These are phyloP conservation scores for Porogramme epimiltina DNA, from an alignment of 1,284 basidiomycete genomes.

Conservation along the genomic window DNA sequence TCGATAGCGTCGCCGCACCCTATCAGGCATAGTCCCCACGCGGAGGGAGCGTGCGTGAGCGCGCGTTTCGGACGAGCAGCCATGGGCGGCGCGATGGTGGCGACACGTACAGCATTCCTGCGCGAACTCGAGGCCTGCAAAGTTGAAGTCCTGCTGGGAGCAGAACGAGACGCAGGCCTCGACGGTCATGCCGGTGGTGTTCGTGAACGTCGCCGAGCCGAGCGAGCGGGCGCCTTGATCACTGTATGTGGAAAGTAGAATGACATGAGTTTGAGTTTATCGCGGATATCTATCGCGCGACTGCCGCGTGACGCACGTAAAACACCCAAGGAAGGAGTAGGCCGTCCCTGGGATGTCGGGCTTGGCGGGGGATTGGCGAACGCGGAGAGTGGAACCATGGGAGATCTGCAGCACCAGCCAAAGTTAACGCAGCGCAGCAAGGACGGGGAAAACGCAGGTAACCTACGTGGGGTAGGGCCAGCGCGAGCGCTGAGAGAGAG, in stretches of 20 bases:
- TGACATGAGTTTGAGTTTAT: not conserved
- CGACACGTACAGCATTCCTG: conserved; percentile 59
- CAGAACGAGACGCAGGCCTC: conserved; percentile 68
- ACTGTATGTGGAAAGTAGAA: conserved; percentile 32
- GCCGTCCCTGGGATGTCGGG: conserved; percentile 43
- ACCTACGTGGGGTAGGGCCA: conserved; percentile 21
- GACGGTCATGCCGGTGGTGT: conserved; percentile 59
- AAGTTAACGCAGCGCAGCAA: not conserved
- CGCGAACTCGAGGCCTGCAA: conserved; percentile 62
- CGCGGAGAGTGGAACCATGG: conserved; percentile 17
- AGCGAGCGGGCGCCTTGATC: conserved; percentile 55
- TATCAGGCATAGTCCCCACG: conserved; percentile 33
- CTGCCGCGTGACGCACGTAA: conserved; percentile 47
- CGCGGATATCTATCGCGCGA: not conserved
- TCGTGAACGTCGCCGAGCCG: conserved; percentile 43
- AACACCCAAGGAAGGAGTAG: conserved; percentile 67
- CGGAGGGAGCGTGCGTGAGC: not conserved
- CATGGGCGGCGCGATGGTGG: not conserved
- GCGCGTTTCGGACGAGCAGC: not conserved
- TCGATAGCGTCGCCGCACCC: conserved; percentile 63
- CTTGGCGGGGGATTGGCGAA: conserved; percentile 16
- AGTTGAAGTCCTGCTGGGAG: conserved; percentile 48
- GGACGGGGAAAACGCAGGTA: not conserved
- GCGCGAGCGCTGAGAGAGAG: conserved; percentile 19
- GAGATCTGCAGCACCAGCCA: conserved; percentile 16